phyloP scores from a whole-genome alignment of 1,284 basidiomycete species.

The Rhodotorula mucilaginosa region DNA sequence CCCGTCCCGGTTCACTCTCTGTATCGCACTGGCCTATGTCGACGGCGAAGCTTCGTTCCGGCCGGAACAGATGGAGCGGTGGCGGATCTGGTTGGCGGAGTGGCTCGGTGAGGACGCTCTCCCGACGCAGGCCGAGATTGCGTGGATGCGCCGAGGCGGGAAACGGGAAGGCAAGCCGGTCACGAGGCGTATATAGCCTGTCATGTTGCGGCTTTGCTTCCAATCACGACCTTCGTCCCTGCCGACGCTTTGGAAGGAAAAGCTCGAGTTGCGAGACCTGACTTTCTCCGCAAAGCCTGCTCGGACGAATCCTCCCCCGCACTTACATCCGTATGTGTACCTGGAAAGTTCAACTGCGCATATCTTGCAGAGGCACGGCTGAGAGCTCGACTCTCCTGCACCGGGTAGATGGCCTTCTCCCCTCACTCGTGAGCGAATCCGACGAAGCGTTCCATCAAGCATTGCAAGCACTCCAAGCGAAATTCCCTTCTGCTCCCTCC shows the following conservation, averaged over 20 bases:
- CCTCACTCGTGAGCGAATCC: too few species aligned
- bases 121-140: constrained; percentile 53
- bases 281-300: too few species aligned
- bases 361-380: too few species aligned
- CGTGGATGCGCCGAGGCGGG: constrained; percentile 32
- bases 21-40: constrained; percentile 66
- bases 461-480: too few species aligned
- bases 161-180: constrained; percentile 12
- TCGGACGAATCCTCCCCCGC: too few species aligned
- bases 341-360: too few species aligned
- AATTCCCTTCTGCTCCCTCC: too few species aligned
- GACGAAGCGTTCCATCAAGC: too few species aligned
- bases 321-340: too few species aligned
- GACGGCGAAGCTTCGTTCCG: constrained; percentile 62
- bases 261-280: too few species aligned
- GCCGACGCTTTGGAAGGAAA: neutral
- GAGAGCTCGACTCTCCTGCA: too few species aligned
- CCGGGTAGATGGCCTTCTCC: too few species aligned
- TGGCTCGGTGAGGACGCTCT: constrained; percentile 63
- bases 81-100: constrained; percentile 62
- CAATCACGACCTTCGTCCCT: neutral
- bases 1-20: constrained; percentile 61
- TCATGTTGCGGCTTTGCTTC: neutral
- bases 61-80: constrained; percentile 57
- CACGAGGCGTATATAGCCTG: neutral